A percentile compares a stretch with the other conserved stretches of the same genome.
Conservation (phyloP, 208 protist genomes). For the Leishmania guyanensis region DNA sequence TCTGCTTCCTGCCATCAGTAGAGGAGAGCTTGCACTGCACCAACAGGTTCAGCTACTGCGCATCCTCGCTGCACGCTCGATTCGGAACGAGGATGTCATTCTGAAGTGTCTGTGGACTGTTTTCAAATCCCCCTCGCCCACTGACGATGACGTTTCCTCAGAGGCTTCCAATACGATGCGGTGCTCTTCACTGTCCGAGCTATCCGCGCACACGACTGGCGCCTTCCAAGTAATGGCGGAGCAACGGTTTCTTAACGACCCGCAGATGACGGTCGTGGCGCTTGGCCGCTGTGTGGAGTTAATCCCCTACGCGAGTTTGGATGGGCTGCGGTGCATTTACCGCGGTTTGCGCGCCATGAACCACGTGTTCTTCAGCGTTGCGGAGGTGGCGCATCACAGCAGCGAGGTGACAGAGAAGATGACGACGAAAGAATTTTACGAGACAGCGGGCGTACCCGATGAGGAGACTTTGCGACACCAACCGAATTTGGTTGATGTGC, state of each 20-base stretch:
- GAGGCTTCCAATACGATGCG: not conserved
- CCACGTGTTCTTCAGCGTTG: constrained; percentile 66
- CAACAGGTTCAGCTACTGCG: constrained; percentile 33
- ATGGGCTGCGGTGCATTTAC: constrained; percentile 52
- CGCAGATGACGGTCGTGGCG: constrained; percentile 66
- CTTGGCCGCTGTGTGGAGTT: constrained; percentile 77
- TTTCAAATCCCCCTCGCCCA: constrained; percentile 46
- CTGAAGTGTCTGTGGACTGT: constrained; percentile 64
- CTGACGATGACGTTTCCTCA: not conserved
- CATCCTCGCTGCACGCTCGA: constrained; percentile 27
- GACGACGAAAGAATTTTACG: constrained; percentile 31
- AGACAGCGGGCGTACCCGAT: constrained; percentile 10
- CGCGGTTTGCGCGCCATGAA: constrained; percentile 49
- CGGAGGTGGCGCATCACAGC: constrained; percentile 56
- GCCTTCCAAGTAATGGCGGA: constrained; percentile 61
- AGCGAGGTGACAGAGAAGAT: constrained; percentile 30
- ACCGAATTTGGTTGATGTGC: constrained; percentile 77
- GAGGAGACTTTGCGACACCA: constrained; percentile 50
- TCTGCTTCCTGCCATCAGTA: constrained; percentile 23
- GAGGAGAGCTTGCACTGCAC: constrained; percentile 10
- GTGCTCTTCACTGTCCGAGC: constrained; percentile 1
- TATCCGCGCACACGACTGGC: constrained; percentile 49
- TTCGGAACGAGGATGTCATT: constrained; percentile 73
- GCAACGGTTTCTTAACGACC: constrained; percentile 58
- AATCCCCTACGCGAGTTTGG: constrained; percentile 39